Percentiles rank a stretch among this genome's conserved stretches.
phyloP scores from a whole-genome alignment of 805 yeast species.

The Starmera dryadoides region DNA sequence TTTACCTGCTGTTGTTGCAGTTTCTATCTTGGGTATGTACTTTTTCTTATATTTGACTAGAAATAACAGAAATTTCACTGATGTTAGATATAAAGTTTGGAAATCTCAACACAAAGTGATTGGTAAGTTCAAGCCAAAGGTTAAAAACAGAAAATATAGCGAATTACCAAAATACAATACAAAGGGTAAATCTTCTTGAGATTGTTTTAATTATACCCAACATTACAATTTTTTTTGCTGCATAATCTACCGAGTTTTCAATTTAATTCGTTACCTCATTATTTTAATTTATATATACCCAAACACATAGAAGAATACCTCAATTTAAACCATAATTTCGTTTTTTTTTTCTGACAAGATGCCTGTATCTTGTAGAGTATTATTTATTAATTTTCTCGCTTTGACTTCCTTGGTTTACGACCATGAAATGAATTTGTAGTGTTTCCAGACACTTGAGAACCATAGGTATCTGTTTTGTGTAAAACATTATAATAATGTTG shows the following conservation, averaged over 20 bases:
- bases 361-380: too few species aligned
- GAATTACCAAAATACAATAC: slow-evolving; percentile 33
- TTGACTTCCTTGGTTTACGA: not conserved
- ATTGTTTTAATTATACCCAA: too few species aligned
- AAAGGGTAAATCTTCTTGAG: slow-evolving; percentile 5
- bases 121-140: slow-evolving; percentile 30
- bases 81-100: slow-evolving; percentile 28
- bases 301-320: too few species aligned
- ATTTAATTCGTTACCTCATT: too few species aligned
- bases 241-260: too few species aligned
- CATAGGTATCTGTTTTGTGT: not conserved
- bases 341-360: too few species aligned
- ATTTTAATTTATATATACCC: too few species aligned
- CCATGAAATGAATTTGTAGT: not conserved
- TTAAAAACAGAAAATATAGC: slow-evolving; percentile 30
- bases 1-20: slow-evolving; percentile 57
- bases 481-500: too few species aligned
- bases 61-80: slow-evolving; percentile 46
- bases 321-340: too few species aligned
- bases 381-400: too few species aligned
- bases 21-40: slow-evolving; percentile 59
- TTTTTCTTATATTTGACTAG: slow-evolving; percentile 51
- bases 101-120: slow-evolving; percentile 29
- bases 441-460: not conserved
- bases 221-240: too few species aligned